Conservation (phyloP, 177 flowering plant genomes). For the Vitis hybrid region DNA sequence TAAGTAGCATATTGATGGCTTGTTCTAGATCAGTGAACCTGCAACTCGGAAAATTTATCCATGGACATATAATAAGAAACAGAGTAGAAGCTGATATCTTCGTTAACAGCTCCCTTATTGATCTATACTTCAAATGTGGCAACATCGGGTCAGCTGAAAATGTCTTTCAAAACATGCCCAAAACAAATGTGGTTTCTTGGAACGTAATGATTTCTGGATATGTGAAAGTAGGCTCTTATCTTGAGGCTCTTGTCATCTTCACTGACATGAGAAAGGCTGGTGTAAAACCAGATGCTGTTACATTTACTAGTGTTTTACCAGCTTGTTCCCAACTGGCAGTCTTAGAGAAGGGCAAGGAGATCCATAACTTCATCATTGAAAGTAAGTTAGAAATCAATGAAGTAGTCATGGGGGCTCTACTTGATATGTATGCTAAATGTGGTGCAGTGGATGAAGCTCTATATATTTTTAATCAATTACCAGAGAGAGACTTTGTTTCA, state of each 20-base stretch:
- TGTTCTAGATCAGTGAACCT: constrained; percentile 49
- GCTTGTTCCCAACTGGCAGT: constrained; percentile 53
- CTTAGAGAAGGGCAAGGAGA: constrained; percentile 50
- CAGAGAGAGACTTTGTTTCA: constrained; percentile 38
- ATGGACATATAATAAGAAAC: constrained; percentile 54
- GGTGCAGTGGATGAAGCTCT: constrained; percentile 53
- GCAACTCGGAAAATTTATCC: constrained; percentile 49
- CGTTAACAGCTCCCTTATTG: constrained; percentile 40
- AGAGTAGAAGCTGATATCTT: constrained; percentile 34
- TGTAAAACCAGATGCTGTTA: constrained; percentile 42
- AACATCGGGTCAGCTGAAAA: constrained; percentile 35
- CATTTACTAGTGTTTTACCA: constrained; percentile 45
- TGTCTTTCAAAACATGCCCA: constrained; percentile 34
- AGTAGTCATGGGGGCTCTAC: constrained; percentile 50
- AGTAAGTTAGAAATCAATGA: constrained; percentile 36
- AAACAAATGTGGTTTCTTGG: constrained; percentile 44
- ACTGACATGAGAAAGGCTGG: constrained; percentile 29
- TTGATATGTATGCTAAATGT: constrained; percentile 66
- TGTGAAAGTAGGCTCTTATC: constrained; percentile 33
- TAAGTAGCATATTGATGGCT: constrained; percentile 48
- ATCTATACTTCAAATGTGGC: constrained; percentile 63
- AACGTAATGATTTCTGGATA: constrained; percentile 62
- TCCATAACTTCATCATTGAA: constrained; percentile 33
- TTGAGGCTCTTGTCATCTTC: constrained; percentile 42
- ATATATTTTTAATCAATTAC: constrained; percentile 33